A percentile compares a stretch with the other conserved stretches of the same genome.
Conservation (phyloP, 306 rosid genomes). For the Quercus ilex region DNA sequence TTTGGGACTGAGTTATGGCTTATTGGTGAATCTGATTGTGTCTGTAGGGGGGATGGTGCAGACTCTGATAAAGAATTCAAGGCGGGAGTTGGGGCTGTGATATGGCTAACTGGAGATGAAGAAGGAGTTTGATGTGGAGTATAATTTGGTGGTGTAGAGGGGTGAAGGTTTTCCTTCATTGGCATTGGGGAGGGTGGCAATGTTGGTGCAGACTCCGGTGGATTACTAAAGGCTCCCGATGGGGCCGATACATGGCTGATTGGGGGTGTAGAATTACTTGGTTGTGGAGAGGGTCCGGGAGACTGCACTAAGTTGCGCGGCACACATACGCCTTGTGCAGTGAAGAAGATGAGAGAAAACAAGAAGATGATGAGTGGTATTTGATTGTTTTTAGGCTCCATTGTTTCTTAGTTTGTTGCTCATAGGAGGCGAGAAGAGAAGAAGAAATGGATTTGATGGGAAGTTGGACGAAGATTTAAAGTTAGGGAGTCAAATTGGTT, state of each 20-base stretch:
- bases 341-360: conserved; percentile 8
- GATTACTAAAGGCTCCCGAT: background rate
- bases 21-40: too few relatives aligned
- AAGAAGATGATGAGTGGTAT: background rate
- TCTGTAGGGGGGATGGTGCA: background rate
- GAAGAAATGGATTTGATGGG: background rate
- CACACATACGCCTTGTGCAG: background rate
- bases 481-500: background rate
- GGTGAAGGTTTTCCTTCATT: too few relatives aligned
- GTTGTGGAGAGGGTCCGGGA: background rate
- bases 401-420: background rate
- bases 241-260: background rate
- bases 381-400: background rate
- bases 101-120: too few relatives aligned
- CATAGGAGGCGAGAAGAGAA: background rate
- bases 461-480: background rate
- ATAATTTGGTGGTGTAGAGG: too few relatives aligned
- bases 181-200: too few relatives aligned
- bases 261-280: background rate
- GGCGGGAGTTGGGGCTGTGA: background rate
- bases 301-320: background rate
- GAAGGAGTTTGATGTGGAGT: too few relatives aligned
- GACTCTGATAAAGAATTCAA: background rate
- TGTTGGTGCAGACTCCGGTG: background rate
- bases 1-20: too few relatives aligned